phyloP scores from a whole-genome alignment of 2,329 filamentous ascomycete species.

The Fusarium guadeloupense region DNA sequence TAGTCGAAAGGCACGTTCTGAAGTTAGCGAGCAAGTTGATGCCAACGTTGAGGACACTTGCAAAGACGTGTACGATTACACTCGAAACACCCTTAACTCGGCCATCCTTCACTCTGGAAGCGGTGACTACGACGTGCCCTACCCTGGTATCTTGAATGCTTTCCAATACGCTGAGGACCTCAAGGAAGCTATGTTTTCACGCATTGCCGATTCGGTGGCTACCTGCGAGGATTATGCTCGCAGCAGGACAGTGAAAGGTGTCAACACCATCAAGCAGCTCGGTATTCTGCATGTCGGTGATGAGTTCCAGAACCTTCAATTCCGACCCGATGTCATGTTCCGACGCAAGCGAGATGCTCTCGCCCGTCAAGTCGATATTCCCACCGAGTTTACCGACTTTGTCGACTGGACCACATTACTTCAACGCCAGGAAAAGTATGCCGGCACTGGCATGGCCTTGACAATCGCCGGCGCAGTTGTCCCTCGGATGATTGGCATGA shows the following conservation, averaged over 20 bases:
- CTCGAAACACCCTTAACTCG: slow-evolving; percentile 76
- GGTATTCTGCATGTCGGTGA: slow-evolving; percentile 89
- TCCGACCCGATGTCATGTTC: slow-evolving; percentile 96
- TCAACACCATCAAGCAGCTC: slow-evolving; percentile 87
- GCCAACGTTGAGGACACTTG: slow-evolving; percentile 85
- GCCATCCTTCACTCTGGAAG: slow-evolving; percentile 82
- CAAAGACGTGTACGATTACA: slow-evolving; percentile 85
- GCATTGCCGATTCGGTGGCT: slow-evolving; percentile 81
- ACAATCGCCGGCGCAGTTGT: slow-evolving; percentile 90
- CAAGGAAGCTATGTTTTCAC: slow-evolving; percentile 89
- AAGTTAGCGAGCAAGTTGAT: slow-evolving; percentile 84
- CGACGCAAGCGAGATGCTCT: slow-evolving; percentile 81
- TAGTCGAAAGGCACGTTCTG: slow-evolving; percentile 79
- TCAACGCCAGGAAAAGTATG: slow-evolving; percentile 93
- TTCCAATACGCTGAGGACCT: slow-evolving; percentile 95
- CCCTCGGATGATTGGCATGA: slow-evolving; percentile 80
- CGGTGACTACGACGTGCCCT: slow-evolving; percentile 80
- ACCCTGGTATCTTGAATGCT: slow-evolving; percentile 83
- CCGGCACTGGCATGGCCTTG: slow-evolving; percentile 92
- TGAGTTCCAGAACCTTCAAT: slow-evolving; percentile 84
- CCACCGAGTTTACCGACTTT: slow-evolving; percentile 92
- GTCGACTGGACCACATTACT: slow-evolving; percentile 85
- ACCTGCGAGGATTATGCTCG: slow-evolving; percentile 89
- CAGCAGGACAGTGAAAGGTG: slow-evolving; percentile 77
- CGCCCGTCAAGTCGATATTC: slow-evolving; percentile 84